Conservation (phyloP, 164 flowering plant species). For the Malania oleifera region DNA sequence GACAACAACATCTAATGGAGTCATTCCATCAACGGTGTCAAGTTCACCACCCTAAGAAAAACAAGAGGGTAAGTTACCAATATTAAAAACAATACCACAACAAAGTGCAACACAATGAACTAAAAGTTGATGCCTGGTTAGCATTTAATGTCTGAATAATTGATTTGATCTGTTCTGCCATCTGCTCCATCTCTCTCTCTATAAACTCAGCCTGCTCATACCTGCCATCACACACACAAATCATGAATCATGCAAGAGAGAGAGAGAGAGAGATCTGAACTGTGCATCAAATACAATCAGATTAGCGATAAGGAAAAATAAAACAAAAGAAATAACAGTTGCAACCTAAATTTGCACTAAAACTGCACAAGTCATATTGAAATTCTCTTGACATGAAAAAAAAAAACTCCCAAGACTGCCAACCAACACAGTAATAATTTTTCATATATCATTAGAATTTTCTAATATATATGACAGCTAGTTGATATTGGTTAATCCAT, state of each 20-base stretch:
- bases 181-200: conserved; percentile 89
- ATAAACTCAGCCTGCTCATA: conserved; percentile 87
- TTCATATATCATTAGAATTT: too few species aligned
- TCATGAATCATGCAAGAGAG: neutral
- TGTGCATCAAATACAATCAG: too few species aligned
- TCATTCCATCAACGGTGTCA: conserved; percentile 66
- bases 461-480: too few species aligned
- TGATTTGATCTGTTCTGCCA: conserved; percentile 87
- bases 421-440: too few species aligned
- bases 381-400: too few species aligned
- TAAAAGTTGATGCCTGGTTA: conserved; percentile 47
- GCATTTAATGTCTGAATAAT: conserved; percentile 80
- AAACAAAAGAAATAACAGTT: too few species aligned
- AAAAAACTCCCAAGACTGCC: too few species aligned
- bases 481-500: too few species aligned
- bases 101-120: conserved; percentile 1
- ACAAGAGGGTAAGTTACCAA: neutral
- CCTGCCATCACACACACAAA: conserved; percentile 40
- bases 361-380: too few species aligned
- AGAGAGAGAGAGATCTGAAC: neutral
- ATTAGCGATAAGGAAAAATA: too few species aligned
- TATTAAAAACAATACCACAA: neutral
- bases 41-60: conserved; percentile 73
- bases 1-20: conserved; percentile 78
- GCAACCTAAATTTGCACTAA: too few species aligned